Evolutionary conservation across 805 yeast genomes (phyloP), one percentile per base, ranked within the genome.

Genomic region (Kodamaea fukazawae): DNA sequence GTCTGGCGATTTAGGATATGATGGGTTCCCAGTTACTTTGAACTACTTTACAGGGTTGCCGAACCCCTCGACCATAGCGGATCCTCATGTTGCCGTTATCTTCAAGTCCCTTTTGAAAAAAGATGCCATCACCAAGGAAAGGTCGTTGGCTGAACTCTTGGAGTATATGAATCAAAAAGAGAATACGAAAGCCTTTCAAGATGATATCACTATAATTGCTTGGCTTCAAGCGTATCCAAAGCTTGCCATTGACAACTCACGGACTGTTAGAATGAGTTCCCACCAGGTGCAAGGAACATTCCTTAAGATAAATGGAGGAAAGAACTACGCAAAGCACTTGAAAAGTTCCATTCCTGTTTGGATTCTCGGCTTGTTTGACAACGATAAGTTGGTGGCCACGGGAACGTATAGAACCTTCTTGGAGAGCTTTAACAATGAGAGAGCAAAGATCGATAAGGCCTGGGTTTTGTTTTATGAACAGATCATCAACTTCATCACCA

Each of bases 151-250:
- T 4, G 95, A 85, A 30, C 52, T 68, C 32, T 41, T 55, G 23
- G 45, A 45, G 6, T 55, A 83, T 22, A 50, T 69, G 2, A 51
- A 58, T 3, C 17, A 31, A 23, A 29, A 39, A 10, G 28, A 16
- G 12, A 26, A 34, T 23, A 28, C 41, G 6, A 50, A 58, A 2
- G 45, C 47, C 23, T 53, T 53, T 12, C 40, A 38, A 26, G 81
- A 82, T 45, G 85, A 81, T 38, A 50, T 76, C 17, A 72, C 75
- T 13, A 58, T 74, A n/a, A 71, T 70, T 37, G 74, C 80, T 27
- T 86, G 87, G 95, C 71, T 86, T 33, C 96, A 88, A 58, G 48
- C 87, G 14, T 91, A 86, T 53, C 83, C 96, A 0, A 86, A 88
- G 53, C 63, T 90, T 20, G 73, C 93, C 2, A 70, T 83, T 4